Evolutionary conservation across 106 monocot genomes (phyloP), one percentile per base, ranked within the genome.

Genomic region (Amphibolis antarctica): DNA sequence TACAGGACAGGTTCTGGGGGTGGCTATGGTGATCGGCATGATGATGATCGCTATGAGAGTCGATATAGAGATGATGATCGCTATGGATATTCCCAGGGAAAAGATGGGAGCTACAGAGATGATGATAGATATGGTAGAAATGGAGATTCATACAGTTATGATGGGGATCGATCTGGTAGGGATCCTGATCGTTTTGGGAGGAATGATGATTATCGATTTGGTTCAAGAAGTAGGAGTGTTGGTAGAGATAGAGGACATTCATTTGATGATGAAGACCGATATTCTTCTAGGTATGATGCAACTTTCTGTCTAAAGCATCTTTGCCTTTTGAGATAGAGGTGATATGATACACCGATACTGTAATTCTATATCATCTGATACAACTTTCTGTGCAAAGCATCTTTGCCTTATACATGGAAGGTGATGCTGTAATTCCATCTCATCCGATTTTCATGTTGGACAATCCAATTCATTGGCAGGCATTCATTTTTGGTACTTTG

Each of bases 191-290:
- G 64, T 18, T 77, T 66, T 77, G 72, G 75, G 55, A 75, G 68
- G 60, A 70, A 71, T 70, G 81, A 82, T 70, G 82, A 85, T 60
- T 64, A 70, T 65, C 74, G 71, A 13, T 77, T 72, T 77, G 77
- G 88, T 12, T 62, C 76, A 64, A 81, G 79, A 69, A 86, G 63
- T 22, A 81, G 63, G 70, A 91, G 81, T 53, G 63, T 66, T 48
- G 85, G 82, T 45, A 64, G 72, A 53, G 74, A 81, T 14, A 74
- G 67, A 70, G 79, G 67, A 4, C 86, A 63, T 55, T 78, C 81
- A 43, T 76, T 66, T 75, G 88, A 88, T 65, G 85, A 93, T 66
- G 92, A 85, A 65, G 77, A 88, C 63, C 79, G 73, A 9, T 70
- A 81, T 66, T 75, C 89, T 53, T 75, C 86, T 63, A 73, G 86